Conservation (phyloP, 106 monocot genomes). For the Platanthera guangdongensis region DNA sequence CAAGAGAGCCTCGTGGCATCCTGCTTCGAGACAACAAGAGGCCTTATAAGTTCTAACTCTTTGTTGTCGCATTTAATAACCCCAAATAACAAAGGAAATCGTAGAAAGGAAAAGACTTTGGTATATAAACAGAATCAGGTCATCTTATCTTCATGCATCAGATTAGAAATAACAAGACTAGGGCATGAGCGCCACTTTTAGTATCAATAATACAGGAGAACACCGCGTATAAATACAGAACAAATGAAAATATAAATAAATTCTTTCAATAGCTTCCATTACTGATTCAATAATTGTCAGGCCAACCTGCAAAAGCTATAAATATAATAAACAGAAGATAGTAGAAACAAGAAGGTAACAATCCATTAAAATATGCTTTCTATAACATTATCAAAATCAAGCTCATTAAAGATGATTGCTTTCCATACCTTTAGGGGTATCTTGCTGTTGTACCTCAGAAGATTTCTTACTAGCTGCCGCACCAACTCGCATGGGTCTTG, state of each 20-base stretch:
- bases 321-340: neutral
- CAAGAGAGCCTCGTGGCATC: slow-evolving; percentile 80
- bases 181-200: neutral
- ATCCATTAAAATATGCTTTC: neutral
- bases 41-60: slow-evolving; percentile 49
- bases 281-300: neutral
- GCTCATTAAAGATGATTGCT: neutral
- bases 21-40: slow-evolving; percentile 88
- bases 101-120: slow-evolving; percentile 22
- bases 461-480: slow-evolving; percentile 60
- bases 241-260: slow-evolving; percentile 1
- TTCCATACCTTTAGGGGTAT: slow-evolving; percentile 41
- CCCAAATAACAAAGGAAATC: slow-evolving; percentile 55
- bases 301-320: slow-evolving; percentile 12
- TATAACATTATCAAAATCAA: neutral
- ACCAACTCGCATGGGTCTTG: slow-evolving; percentile 75
- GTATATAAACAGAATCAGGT: slow-evolving; percentile 16
- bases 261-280: neutral
- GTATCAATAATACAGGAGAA: slow-evolving; percentile 7
- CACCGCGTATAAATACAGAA: neutral
- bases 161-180: slow-evolving; percentile 3
- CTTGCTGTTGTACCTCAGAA: slow-evolving; percentile 28
- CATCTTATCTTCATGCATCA: slow-evolving; percentile 17
- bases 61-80: slow-evolving; percentile 30
- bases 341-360: neutral